Conservation (phyloP, 2,329 filamentous ascomycete species). For the Aspergillus hiratsukae region DNA sequence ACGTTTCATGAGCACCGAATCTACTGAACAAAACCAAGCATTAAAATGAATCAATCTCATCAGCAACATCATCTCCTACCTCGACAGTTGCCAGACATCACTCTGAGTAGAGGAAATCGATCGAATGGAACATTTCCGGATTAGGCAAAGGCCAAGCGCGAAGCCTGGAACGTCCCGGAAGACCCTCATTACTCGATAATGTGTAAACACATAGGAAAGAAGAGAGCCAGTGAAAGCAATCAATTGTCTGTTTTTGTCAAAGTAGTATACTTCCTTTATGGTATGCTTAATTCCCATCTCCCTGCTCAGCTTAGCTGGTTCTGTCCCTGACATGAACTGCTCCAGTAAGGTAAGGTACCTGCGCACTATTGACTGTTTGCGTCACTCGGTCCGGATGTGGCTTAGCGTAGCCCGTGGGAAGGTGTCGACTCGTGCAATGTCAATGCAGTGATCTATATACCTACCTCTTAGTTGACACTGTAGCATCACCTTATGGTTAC, state of each 20-base stretch:
- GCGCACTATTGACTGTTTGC: neutral
- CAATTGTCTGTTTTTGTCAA: neutral
- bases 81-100: neutral
- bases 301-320: neutral
- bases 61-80: no score
- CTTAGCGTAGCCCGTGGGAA: neutral
- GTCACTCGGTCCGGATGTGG: neutral
- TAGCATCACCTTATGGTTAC: neutral
- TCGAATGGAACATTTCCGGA: constrained; percentile 1
- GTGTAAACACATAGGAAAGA: neutral
- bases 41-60: neutral
- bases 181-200: neutral
- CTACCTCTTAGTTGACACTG: neutral
- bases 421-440: neutral
- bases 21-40: neutral
- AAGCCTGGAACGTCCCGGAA: neutral
- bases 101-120: neutral
- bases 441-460: neutral
- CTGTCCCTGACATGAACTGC: neutral
- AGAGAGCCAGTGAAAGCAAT: neutral
- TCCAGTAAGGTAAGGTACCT: neutral
- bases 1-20: neutral
- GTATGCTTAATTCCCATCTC: neutral
- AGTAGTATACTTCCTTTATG: neutral
- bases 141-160: constrained; percentile 4